Percentiles rank a stretch among this genome's conserved stretches.
Conservation (phyloP, 139 green algal species). For the Mesostigma viride region DNA sequence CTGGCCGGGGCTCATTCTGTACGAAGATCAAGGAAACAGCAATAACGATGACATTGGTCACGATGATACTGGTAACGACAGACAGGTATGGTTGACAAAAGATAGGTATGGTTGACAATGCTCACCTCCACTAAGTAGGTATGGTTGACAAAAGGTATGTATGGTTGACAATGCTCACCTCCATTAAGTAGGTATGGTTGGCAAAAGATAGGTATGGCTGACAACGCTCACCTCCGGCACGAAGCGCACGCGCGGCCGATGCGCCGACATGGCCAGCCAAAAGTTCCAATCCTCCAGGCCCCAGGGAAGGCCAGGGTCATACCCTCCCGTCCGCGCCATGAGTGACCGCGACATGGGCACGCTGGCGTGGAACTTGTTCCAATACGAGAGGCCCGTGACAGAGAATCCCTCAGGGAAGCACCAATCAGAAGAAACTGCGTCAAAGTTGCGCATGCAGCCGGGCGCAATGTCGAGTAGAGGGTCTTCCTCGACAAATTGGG, state of each 20-base stretch:
- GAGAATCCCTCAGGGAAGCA: conserved; percentile 32
- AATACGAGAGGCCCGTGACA: conserved; percentile 21
- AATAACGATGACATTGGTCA: too few relatives aligned
- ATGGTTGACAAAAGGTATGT: too few relatives aligned
- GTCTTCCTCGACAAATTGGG: conserved; percentile 6
- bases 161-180: too few relatives aligned
- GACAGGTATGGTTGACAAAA: too few relatives aligned
- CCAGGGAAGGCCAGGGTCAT: conserved; percentile 29
- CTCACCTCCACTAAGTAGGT: too few relatives aligned
- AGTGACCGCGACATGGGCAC: conserved; percentile 24
- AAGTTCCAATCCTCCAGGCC: conserved; percentile 36
- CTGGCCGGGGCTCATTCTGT: too few relatives aligned
- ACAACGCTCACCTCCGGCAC: conserved; percentile 8
- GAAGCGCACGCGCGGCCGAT: conserved; percentile 20
- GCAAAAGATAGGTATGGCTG: too few relatives aligned
- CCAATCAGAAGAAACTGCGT: conserved; percentile 24
- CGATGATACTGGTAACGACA: too few relatives aligned
- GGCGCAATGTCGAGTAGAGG: conserved; percentile 4
- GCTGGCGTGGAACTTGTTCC: conserved; percentile 33
- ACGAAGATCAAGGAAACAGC: too few relatives aligned
- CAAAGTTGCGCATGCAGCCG: conserved; percentile 31
- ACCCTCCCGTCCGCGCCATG: conserved; percentile 22
- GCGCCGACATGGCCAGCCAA: conserved; percentile 20
- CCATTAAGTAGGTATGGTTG: too few relatives aligned
- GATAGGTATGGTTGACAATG: too few relatives aligned